These are phyloP conservation scores for Triglochin maritima DNA, from an alignment of 106 monocot species.

Conservation along the genomic window DNA sequence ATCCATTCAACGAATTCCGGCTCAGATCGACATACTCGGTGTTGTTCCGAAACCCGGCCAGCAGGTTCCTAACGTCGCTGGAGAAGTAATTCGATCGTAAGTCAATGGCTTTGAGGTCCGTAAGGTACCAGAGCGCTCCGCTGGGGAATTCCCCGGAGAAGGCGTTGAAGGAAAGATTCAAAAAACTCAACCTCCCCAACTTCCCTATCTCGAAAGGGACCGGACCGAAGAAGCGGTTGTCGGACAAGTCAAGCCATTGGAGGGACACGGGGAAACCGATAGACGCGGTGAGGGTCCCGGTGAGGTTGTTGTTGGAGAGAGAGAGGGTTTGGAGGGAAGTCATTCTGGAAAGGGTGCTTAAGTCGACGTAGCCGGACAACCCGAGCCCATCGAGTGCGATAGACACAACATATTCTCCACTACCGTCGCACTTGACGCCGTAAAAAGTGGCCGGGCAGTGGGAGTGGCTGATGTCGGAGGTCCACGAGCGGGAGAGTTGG, in stretches of 20 bases:
- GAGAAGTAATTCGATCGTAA: conserved; percentile 44
- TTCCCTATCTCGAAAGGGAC: conserved; percentile 48
- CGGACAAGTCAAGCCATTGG: conserved; percentile 64
- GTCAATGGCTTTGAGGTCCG: conserved; percentile 66
- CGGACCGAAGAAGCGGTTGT: conserved; percentile 72
- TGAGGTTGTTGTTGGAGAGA: conserved; percentile 61
- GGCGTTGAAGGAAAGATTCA: conserved; percentile 66
- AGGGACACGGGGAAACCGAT: conserved; percentile 45
- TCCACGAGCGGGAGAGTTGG: conserved; percentile 40
- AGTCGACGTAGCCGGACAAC: conserved; percentile 65
- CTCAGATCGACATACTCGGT: conserved; percentile 62
- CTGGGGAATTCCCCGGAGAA: conserved; percentile 48
- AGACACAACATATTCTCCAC: conserved; percentile 25
- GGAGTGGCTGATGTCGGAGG: conserved; percentile 4
- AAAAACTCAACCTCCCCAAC: conserved; percentile 29
- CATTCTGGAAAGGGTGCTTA: conserved; percentile 40
- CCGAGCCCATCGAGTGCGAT: conserved; percentile 43
- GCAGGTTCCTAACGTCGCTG: conserved; percentile 32
- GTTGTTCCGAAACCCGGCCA: conserved; percentile 40
- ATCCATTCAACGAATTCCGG: conserved; percentile 48
- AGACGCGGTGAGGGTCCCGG: conserved; percentile 55
- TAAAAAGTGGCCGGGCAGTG: conserved; percentile 13
- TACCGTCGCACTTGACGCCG: conserved; percentile 40
- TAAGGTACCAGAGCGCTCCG: conserved; percentile 35
- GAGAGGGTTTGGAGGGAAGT: conserved; percentile 36